phyloP scores from a whole-genome alignment of 129 eudicot genomes.

The Ambrosia artemisiifolia region DNA sequence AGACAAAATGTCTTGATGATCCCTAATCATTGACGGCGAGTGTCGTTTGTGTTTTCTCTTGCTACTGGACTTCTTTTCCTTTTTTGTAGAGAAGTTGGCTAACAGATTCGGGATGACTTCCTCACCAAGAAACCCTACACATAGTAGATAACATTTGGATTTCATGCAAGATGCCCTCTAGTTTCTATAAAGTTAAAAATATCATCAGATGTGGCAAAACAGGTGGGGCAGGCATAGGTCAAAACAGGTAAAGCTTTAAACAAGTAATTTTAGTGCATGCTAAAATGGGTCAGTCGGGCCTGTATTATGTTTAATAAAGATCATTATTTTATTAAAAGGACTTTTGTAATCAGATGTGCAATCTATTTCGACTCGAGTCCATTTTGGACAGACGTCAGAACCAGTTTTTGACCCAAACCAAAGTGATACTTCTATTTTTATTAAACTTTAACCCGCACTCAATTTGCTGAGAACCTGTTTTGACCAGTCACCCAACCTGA shows the following conservation, averaged over 20 bases:
- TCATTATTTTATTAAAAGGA: not conserved
- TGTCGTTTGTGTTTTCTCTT: constrained; percentile 47
- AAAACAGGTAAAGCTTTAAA: not conserved
- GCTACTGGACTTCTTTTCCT: constrained; percentile 52
- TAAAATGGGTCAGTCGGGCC: not conserved
- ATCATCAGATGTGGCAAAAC: not conserved
- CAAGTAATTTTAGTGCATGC: not conserved
- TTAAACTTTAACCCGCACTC: no score
- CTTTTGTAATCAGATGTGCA: not conserved
- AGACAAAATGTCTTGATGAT: constrained; percentile 25
- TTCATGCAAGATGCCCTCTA: not conserved
- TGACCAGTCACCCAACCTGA: not conserved
- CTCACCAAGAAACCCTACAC: constrained; percentile 78
- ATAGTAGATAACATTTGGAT: not conserved
- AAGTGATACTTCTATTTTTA: no score
- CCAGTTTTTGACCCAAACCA: not conserved
- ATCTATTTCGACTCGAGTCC: no score
- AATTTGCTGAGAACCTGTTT: no score
- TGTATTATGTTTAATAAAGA: not conserved
- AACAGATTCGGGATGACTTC: constrained; percentile 65
- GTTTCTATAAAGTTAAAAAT: not conserved
- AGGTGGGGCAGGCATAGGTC: not conserved
- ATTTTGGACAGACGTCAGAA: not conserved
- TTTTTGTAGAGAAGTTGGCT: constrained; percentile 56
- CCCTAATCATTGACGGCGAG: constrained; percentile 22